phyloP scores from a whole-genome alignment of 306 rosid genomes.

The Vigna mungo region DNA sequence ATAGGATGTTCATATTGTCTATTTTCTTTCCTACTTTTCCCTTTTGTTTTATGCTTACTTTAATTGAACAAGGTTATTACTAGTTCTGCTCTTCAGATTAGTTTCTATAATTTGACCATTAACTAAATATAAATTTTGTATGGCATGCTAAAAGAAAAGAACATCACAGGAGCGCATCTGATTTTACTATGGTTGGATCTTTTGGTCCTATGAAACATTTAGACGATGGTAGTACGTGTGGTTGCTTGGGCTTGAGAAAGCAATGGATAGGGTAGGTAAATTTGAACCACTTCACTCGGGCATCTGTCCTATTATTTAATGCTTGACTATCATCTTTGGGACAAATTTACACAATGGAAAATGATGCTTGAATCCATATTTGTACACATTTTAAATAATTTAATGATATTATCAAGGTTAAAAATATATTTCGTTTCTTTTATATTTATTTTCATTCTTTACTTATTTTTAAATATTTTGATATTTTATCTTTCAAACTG shows the following conservation, averaged over 20 bases:
- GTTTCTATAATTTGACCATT: constrained; percentile 7
- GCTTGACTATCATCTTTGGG: constrained; percentile 42
- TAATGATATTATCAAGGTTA: too few relatives aligned
- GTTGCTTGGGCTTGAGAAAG: constrained; percentile 48
- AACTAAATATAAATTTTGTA: neutral
- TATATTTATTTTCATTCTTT: too few relatives aligned
- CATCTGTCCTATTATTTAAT: constrained; percentile 43
- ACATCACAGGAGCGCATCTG: neutral
- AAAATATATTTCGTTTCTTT: too few relatives aligned
- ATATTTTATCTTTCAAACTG: too few relatives aligned
- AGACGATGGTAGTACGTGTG: constrained; percentile 20
- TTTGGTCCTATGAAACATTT: constrained; percentile 44
- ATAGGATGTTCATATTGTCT: neutral
- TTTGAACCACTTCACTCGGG: constrained; percentile 39
- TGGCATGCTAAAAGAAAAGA: neutral
- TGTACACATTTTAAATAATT: neutral
- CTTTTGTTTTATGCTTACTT: neutral
- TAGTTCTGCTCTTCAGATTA: neutral
- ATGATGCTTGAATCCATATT: neutral
- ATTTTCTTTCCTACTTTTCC: neutral
- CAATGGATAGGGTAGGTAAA: constrained; percentile 47
- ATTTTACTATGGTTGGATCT: constrained; percentile 27
- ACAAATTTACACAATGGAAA: constrained; percentile 33
- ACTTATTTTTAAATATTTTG: too few relatives aligned
- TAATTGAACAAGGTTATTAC: constrained; percentile 1